Evolutionary conservation across 2,329 filamentous ascomycete genomes (phyloP), one percentile per base, ranked within the genome.

Genomic region (Cordyceps tenuipes): DNA sequence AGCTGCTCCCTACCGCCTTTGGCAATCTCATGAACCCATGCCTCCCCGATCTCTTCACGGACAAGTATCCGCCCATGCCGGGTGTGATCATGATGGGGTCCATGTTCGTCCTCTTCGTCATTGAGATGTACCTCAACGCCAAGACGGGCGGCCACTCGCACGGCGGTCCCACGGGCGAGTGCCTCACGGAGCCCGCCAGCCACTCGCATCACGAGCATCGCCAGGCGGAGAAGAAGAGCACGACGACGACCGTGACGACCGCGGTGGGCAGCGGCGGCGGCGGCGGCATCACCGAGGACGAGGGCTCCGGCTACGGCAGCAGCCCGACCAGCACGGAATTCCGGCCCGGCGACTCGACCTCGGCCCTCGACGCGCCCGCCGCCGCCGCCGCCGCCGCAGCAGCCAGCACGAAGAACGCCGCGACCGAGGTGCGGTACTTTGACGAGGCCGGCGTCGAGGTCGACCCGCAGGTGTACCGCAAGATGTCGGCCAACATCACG

Each of bases 401-500:
- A 31, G 17, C 26, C 36, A 56, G 6, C n/a, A n/a, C n/a, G n/a
- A 29, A 43, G 23, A 19, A 54, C 17, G 5, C 53, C 6, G 39
- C 21, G 12, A 47, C 53, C 9, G 41, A 36, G 19, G 41, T 47
- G 6, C 53, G 43, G 15, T 54, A 57, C 31, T 47, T 48, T 19
- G 78, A 81, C 53, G 73, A 75, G 46, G 76, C 80, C 58, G 75
- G 75, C 13, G 70, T 76, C 61, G 63, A 68, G 0, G 74, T 80
- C 15, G 76, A 80, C 63, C 75, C 77, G 5, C 61, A 70, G 9
- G 72, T 78, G 7, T 79, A 82, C 71, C 81, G 82, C 67, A 87
- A 84, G 66, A 82, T 86, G 70, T 81, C 88, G 3, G 77, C 90
- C 66, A 88, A 91, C 72, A 90, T 89, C 64, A 82, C 88, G 5